Conservation (phyloP, 805 yeast species). For the Candida oleophila region DNA sequence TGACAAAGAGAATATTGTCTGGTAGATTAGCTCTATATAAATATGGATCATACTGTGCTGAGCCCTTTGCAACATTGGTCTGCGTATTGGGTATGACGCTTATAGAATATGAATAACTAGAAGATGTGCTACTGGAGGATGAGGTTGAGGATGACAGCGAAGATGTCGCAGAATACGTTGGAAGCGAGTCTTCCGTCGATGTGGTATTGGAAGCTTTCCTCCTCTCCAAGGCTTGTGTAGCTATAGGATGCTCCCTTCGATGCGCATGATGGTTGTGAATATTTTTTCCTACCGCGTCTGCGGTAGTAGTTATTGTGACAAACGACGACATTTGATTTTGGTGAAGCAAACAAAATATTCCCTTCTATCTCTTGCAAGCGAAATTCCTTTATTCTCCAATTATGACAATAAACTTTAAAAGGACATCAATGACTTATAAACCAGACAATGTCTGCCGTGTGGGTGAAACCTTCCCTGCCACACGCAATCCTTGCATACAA, state of each 20-base stretch:
- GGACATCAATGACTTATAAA: no score
- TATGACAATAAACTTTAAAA: no score
- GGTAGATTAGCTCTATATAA: conserved; percentile 23
- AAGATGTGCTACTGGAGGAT: not conserved
- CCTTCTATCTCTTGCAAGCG: not conserved
- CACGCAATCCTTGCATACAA: not conserved
- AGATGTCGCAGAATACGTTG: conserved; percentile 1
- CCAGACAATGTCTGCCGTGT: no score
- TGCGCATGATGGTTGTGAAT: conserved; percentile 1
- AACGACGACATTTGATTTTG: not conserved
- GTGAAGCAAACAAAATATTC: no score
- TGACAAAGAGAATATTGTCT: conserved; percentile 42
- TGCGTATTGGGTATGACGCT: not conserved
- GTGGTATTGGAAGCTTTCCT: not conserved
- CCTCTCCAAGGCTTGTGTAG: not conserved
- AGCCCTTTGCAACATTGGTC: conserved; percentile 13
- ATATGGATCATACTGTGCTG: conserved; percentile 27
- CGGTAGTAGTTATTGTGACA: not conserved
- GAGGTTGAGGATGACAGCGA: conserved; percentile 5
- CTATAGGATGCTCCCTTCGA: not conserved
- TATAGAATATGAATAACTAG: conserved; percentile 2
- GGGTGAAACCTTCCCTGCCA: not conserved
- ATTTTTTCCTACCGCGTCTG: not conserved
- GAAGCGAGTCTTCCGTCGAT: not conserved
- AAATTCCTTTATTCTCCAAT: no score